phyloP scores from a whole-genome alignment of 306 rosid genomes.

The Crataegus laevigata region DNA sequence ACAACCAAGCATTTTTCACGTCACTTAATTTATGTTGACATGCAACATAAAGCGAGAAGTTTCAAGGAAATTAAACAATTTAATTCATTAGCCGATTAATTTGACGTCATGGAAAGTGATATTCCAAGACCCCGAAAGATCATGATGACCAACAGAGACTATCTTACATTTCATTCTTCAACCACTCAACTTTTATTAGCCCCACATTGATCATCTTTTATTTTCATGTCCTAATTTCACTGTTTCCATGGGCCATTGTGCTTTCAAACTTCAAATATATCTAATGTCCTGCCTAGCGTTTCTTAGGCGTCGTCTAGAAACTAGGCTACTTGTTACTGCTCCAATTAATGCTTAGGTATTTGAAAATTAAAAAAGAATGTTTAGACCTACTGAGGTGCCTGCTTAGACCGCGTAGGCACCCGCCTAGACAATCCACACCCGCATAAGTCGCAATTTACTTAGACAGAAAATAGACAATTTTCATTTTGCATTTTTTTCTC shows the following conservation, averaged over 20 bases:
- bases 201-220: not conserved
- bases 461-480: too few species aligned
- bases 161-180: not conserved
- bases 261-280: not conserved
- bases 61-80: not conserved
- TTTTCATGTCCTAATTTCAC: constrained; percentile 35
- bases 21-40: not conserved
- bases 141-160: constrained; percentile 29
- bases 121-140: not conserved
- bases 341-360: too few species aligned
- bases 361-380: too few species aligned
- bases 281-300: too few species aligned
- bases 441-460: too few species aligned
- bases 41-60: not conserved
- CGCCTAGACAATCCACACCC: too few species aligned
- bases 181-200: not conserved
- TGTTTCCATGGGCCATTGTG: constrained; percentile 21
- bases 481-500: too few species aligned
- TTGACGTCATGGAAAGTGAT: constrained; percentile 6
- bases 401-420: too few species aligned
- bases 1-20: too few species aligned
- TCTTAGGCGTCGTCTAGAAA: too few species aligned
- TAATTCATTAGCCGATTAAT: not conserved
- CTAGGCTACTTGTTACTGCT: too few species aligned
- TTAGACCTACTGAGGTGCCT: too few species aligned